Base-by-base conservation (phyloP, 441 rosid species). In the Codiaeum variegatum region DNA sequence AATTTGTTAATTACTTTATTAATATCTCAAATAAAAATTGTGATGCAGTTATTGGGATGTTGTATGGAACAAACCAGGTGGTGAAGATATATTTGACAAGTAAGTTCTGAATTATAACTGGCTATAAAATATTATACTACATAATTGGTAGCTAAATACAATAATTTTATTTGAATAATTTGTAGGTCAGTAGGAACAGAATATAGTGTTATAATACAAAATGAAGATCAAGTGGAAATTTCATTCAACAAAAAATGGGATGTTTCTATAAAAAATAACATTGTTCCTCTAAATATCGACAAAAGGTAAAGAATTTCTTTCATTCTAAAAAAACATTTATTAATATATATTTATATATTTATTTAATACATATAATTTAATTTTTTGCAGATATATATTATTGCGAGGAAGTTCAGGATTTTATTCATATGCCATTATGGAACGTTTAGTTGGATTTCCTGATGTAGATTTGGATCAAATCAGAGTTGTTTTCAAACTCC, bases 201-300 rank as follows among this genome's bases (percentile, higher is more conserved):
- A 1, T 88, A 76, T 62, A 76, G 34, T 32, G 76, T 92, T 58
- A 77, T 90, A 38, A 73, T 66, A 6, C 70, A 38, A 73, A 78
- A 70, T 31, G 81, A 85, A 73, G 86, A 88, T 18, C 81, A 81
- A 69, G 81, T 85, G 13, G 97, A 92, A 83, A 18, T 92, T 18
- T 92, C 97, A 7, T 92, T 90, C 74, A 75, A 77, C 1, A 81
- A 75, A 68, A 71, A 34, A 44, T 90, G 96, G 94, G 66, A 54
- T 34, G 40, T 49, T n/a, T 31, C 81, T 6, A 62, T 49, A 2
- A 68, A 68, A 16, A 65, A 65, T 29, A 29, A 63, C 12, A 29
- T 31, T n/a, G 84, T 80, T 54, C 97, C 96, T 4, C 68, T 92
- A 60, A 86, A 87, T 63, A 77, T 92, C 11, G 97, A 90, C 76